phyloP scores from a whole-genome alignment of 108 stramenopile species.

The Conticribra guillardii region DNA sequence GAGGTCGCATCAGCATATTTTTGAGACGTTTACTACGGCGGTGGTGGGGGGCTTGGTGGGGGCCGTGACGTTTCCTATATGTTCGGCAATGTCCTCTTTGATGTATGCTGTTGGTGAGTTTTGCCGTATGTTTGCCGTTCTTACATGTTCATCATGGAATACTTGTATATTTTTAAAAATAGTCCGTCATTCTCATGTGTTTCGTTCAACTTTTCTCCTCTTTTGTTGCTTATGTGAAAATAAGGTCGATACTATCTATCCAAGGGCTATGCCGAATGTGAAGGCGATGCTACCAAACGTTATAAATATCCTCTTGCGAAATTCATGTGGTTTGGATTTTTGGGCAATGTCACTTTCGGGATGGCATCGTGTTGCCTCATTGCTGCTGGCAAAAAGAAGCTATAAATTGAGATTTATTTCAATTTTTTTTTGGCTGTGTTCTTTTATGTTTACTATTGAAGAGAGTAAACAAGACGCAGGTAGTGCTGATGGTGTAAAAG shows the following conservation, averaged over 20 bases:
- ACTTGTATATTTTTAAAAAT: background rate
- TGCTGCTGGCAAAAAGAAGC: slow-evolving; percentile 31
- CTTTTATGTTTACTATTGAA: too few relatives aligned
- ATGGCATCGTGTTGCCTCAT: slow-evolving; percentile 24
- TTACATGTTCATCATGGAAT: background rate
- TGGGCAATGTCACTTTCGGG: slow-evolving; percentile 32
- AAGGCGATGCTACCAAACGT: slow-evolving; percentile 34
- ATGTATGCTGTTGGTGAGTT: slow-evolving; percentile 42
- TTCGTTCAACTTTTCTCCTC: background rate
- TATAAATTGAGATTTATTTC: background rate
- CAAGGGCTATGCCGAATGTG: slow-evolving; percentile 36
- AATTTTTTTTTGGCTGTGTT: too few relatives aligned
- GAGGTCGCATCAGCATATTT: slow-evolving; percentile 69
- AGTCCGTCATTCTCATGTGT: too few relatives aligned
- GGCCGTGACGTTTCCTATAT: slow-evolving; percentile 41
- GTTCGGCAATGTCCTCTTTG: slow-evolving; percentile 24
- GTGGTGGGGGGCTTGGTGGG: slow-evolving; percentile 30
- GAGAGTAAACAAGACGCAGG: too few relatives aligned
- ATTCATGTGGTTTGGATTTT: slow-evolving; percentile 41
- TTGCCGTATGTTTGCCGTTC: background rate
- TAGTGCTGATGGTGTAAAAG: too few relatives aligned
- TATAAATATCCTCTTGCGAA: slow-evolving; percentile 38
- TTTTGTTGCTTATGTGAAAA: background rate
- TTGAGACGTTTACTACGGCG: slow-evolving; percentile 56
- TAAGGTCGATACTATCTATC: slow-evolving; percentile 41